These are phyloP conservation scores for Kwoniella europaea DNA, from an alignment of 768 basidiomycete genomes.

Conservation along the genomic window DNA sequence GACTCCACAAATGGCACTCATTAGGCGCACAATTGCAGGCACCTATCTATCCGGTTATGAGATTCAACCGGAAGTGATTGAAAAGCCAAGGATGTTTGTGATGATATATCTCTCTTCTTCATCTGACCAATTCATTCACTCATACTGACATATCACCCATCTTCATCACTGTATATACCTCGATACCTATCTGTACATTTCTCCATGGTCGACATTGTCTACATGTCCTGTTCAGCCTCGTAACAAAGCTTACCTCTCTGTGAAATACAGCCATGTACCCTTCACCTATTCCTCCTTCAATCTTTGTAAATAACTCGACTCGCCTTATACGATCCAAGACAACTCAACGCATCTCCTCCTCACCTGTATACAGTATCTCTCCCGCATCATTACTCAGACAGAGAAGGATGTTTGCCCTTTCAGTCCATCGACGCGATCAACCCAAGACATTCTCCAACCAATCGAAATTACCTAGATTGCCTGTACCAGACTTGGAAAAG, in stretches of 20 bases:
- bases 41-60: conserved; percentile 1
- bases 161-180: conserved; percentile 4
- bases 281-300: not conserved
- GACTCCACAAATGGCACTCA: not conserved
- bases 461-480: conserved; percentile 69
- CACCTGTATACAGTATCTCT: not conserved
- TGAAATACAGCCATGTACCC: not conserved
- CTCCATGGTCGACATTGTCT: not conserved
- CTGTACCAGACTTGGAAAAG: conserved; percentile 76
- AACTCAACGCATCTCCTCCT: not conserved
- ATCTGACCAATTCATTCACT: conserved; percentile 1
- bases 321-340: not conserved
- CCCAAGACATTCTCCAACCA: conserved; percentile 57
- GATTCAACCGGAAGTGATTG: conserved; percentile 1
- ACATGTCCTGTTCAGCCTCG: not conserved
- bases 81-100: not conserved
- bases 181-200: not conserved
- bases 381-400: not conserved
- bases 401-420: conserved; percentile 54
- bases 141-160: not conserved
- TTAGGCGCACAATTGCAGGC: not conserved
- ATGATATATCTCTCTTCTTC: not conserved
- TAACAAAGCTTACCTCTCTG: not conserved
- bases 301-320: conserved; percentile 1
- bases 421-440: conserved; percentile 37